phyloP scores from a whole-genome alignment of 2,329 filamentous ascomycete species.

The Aspergillus arachidicola region DNA sequence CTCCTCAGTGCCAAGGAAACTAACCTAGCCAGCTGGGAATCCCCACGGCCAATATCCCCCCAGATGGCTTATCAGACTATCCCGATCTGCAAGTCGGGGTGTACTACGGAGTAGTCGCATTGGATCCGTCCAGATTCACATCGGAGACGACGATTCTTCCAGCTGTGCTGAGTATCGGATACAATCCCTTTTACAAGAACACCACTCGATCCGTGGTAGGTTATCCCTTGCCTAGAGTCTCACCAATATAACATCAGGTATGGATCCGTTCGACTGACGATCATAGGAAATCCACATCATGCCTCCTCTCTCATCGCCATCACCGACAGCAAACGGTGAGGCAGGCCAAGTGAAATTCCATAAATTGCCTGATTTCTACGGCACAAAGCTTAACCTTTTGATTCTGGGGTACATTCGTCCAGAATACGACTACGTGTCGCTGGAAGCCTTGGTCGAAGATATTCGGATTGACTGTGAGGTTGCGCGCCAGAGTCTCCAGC shows the following conservation, averaged over 20 bases:
- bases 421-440: conserved; percentile 82
- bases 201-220: conserved; percentile 71
- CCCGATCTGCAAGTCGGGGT: conserved; percentile 72
- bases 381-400: conserved; percentile 72
- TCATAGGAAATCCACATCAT: conserved; percentile 79
- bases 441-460: conserved; percentile 83
- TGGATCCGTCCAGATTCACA: conserved; percentile 52
- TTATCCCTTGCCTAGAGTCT: conserved; percentile 17
- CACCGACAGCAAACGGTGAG: conserved; percentile 32
- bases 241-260: background rate
- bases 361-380: conserved; percentile 76
- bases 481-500: conserved; percentile 69
- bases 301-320: conserved; percentile 62
- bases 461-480: conserved; percentile 89
- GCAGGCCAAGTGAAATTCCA: conserved; percentile 37
- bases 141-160: conserved; percentile 61
- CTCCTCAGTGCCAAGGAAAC: background rate
- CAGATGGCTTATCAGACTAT: conserved; percentile 65
- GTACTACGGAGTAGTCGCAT: conserved; percentile 89
- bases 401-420: conserved; percentile 86
- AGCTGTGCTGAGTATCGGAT: conserved; percentile 93
- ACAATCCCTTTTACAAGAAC: conserved; percentile 98
- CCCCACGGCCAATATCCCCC: conserved; percentile 85
- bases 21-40: conserved; percentile 77
- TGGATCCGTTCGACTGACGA: background rate